Conservation (phyloP, 371 early-diverging fungal species). For the Vittaforma corneae region DNA sequence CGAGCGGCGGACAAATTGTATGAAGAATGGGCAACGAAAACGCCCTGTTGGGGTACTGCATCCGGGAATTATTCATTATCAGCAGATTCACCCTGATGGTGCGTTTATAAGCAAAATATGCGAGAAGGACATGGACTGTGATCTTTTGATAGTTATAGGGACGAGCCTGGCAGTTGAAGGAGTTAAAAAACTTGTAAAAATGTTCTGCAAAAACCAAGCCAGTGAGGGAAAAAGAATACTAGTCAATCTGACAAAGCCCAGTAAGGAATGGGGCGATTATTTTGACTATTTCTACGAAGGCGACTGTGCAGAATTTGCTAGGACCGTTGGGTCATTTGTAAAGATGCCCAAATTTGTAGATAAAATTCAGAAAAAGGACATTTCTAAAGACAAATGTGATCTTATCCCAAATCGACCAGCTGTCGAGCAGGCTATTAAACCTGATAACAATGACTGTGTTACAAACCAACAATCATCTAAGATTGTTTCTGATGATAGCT, state of each 20-base stretch:
- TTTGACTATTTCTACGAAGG: conserved; percentile 59
- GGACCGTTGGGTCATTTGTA: not conserved
- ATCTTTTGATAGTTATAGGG: conserved; percentile 85
- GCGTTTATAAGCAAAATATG: conserved; percentile 26
- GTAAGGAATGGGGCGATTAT: conserved; percentile 39
- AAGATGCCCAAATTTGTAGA: not conserved
- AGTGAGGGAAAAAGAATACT: conserved; percentile 47
- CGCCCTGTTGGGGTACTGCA: conserved; percentile 69
- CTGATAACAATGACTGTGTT: not conserved
- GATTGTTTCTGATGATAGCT: not conserved
- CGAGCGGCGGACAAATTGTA: conserved; percentile 63
- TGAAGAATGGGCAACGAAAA: conserved; percentile 61
- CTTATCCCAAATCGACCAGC: not conserved
- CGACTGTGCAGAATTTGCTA: conserved; percentile 54
- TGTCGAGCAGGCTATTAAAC: not conserved
- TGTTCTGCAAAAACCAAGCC: conserved; percentile 58
- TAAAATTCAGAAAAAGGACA: not conserved
- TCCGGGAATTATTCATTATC: conserved; percentile 87
- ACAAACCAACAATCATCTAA: not conserved
- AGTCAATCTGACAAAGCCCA: conserved; percentile 50
- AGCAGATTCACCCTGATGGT: conserved; percentile 77
- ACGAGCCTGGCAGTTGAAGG: conserved; percentile 88
- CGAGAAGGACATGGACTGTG: conserved; percentile 57
- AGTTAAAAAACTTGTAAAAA: conserved; percentile 72
- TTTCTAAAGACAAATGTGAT: not conserved